Percentiles rank a stretch among this genome's conserved stretches.
Conservation (phyloP, 176 grass and related monocot species). For the Stipa capillata region DNA sequence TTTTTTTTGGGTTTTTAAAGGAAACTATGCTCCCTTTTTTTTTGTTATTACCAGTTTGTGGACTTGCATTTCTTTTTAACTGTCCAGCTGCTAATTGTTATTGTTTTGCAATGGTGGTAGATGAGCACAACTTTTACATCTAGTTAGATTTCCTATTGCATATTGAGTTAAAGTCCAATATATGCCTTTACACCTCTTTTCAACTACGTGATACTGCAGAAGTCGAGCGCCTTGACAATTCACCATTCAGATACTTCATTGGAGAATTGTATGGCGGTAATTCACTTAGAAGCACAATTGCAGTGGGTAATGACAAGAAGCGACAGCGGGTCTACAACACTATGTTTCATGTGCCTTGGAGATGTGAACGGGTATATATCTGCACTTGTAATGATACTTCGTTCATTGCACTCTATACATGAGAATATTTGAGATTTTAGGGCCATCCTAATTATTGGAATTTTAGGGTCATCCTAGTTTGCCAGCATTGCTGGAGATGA, state of each 20-base stretch:
- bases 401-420: neutral
- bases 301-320: slow-evolving; percentile 97
- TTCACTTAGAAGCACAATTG: slow-evolving; percentile 91
- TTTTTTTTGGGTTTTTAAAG: neutral
- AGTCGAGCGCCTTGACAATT: slow-evolving; percentile 45
- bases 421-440: neutral
- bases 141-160: neutral
- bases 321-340: slow-evolving; percentile 91
- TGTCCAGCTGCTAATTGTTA: neutral
- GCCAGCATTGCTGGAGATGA: neutral
- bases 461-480: neutral
- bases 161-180: neutral
- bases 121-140: slow-evolving; percentile 14
- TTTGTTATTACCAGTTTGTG: neutral
- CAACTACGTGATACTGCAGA: slow-evolving; percentile 34
- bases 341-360: slow-evolving; percentile 99
- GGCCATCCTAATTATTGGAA: neutral
- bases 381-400: slow-evolving; percentile 10
- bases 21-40: too few species aligned
- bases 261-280: slow-evolving; percentile 86
- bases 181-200: neutral
- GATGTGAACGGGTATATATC: slow-evolving; percentile 88
- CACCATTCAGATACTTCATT: slow-evolving; percentile 84
- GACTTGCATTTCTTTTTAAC: neutral
- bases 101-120: neutral